Evolutionary conservation across 768 basidiomycete genomes (phyloP).

Genomic region (Mycena vitilis): DNA sequence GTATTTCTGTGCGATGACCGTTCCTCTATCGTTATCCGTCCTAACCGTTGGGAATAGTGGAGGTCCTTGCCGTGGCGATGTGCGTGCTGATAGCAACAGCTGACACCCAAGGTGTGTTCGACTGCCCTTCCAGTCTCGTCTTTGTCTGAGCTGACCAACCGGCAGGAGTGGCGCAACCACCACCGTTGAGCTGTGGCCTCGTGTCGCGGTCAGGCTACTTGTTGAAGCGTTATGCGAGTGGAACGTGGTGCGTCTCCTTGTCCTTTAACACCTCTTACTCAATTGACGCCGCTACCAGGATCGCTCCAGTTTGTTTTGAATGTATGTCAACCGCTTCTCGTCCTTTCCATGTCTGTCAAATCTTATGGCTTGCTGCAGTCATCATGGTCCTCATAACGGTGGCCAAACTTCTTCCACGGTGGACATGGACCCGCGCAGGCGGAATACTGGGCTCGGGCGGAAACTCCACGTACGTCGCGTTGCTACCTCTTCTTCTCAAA

Average conservation of each 20-base stretch:
- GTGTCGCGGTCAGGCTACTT: slow-evolving; percentile 15
- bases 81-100: slow-evolving; percentile 18
- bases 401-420: slow-evolving; percentile 31
- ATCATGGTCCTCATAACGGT: slow-evolving; percentile 33
- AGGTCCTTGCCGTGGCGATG: slow-evolving; percentile 8
- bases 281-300: neutral
- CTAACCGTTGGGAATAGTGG: slow-evolving; percentile 1
- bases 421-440: slow-evolving; percentile 12
- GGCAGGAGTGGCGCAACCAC: slow-evolving; percentile 19
- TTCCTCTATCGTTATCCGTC: no score
- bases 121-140: no score
- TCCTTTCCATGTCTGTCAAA: neutral
- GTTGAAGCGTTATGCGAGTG: slow-evolving; percentile 21
- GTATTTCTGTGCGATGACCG: slow-evolving; percentile 2
- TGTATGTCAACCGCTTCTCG: slow-evolving; percentile 15
- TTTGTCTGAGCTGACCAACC: neutral
- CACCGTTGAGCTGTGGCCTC: slow-evolving; percentile 29
- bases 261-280: neutral
- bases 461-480: slow-evolving; percentile 18
- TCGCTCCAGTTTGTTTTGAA: slow-evolving; percentile 36
- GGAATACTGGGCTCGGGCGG: slow-evolving; percentile 22
- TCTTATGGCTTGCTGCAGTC: slow-evolving; percentile 7
- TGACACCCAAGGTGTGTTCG: slow-evolving; percentile 26
- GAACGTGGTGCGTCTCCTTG: slow-evolving; percentile 25
- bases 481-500: neutral